phyloP scores from a whole-genome alignment of 805 yeast genomes.

The Millerozyma acaciae region DNA sequence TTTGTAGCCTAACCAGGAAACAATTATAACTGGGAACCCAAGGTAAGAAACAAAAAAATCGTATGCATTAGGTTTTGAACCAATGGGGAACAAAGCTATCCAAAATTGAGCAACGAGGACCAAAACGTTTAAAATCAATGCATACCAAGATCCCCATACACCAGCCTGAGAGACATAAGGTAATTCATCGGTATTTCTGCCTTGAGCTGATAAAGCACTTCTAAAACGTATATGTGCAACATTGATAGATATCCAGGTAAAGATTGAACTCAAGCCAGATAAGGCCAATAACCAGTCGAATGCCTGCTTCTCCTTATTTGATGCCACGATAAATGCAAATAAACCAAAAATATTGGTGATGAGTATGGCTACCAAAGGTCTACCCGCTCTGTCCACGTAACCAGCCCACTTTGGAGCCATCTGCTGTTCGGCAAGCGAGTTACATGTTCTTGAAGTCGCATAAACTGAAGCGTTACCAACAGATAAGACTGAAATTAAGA shows the following conservation, averaged over 20 bases:
- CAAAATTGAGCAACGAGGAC: constrained; percentile 60
- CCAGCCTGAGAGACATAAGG: constrained; percentile 53
- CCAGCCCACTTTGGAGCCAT: constrained; percentile 56
- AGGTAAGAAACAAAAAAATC: constrained; percentile 29
- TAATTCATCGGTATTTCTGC: constrained; percentile 46
- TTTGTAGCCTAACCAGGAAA: constrained; percentile 29
- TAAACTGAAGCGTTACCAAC: constrained; percentile 74
- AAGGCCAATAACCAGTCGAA: constrained; percentile 64
- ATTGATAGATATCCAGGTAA: constrained; percentile 62
- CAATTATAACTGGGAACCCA: constrained; percentile 29
- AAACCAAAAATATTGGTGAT: constrained; percentile 53
- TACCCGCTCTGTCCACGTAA: constrained; percentile 62
- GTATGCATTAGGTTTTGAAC: constrained; percentile 28
- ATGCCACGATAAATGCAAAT: constrained; percentile 61
- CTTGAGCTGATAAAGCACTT: constrained; percentile 53
- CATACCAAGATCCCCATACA: constrained; percentile 50
- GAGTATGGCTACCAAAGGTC: constrained; percentile 58
- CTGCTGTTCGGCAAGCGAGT: constrained; percentile 61
- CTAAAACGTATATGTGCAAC: constrained; percentile 59
- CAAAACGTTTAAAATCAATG: constrained; percentile 44
- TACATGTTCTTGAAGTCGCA: constrained; percentile 63
- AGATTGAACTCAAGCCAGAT: constrained; percentile 59
- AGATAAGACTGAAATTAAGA: constrained; percentile 61
- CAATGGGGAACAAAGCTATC: constrained; percentile 62
- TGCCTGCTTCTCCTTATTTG: constrained; percentile 45